Base-by-base conservation (phyloP, 495 filamentous ascomycete species). In the Corynascus novoguineensis region DNA sequence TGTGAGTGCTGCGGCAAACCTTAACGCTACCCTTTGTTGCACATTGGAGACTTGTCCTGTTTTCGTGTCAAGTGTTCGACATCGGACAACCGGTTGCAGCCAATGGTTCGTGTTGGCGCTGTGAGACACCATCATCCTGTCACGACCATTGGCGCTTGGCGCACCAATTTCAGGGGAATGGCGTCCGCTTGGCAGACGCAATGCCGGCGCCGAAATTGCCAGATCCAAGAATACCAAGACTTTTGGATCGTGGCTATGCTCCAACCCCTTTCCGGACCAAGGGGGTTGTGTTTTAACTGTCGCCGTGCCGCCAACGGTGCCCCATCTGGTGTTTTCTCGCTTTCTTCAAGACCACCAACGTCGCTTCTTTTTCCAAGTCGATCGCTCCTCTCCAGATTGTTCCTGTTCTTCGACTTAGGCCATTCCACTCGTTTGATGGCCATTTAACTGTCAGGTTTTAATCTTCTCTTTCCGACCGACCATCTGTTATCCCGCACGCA, bases 401-500 rank as follows among this genome's bases (percentile, higher is more conserved):
- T 56, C 35, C 32, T 50, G 17, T 21, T 49, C 35, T 55, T 55
- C 50, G 40, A 35, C 46, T 46, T n/a, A 12, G 58, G 57, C 63
- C 63, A 53, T 40, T 49, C 55, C 63, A 51, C 63, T 65, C 63
- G 63, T 65, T 65, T 65, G 55, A 60, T 60, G 63, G 63, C 55
- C 55, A 17, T 63, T 67, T 67, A 60, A 27, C 53, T 47, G 35
- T 31, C 45, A 27, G 4, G 10, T 15, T 34, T 50, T 50, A n/a
- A 41, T 40, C 46, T 53, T 50, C 22, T 21, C 6, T 57, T 32
- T 24, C 24, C 15, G 27, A 28, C 54, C 52, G 14, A 21, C 15
- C 11, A 31, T 31, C 48, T 8, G 10, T 31, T 28, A 47, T 29
- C 31, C 17, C 27, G 29, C 21, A 27, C 17, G 22, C 38, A 17